A percentile compares a stretch with the other conserved stretches of the same genome.
Conservation (phyloP, 1,284 basidiomycete species). For the Fistulina hepatica region DNA sequence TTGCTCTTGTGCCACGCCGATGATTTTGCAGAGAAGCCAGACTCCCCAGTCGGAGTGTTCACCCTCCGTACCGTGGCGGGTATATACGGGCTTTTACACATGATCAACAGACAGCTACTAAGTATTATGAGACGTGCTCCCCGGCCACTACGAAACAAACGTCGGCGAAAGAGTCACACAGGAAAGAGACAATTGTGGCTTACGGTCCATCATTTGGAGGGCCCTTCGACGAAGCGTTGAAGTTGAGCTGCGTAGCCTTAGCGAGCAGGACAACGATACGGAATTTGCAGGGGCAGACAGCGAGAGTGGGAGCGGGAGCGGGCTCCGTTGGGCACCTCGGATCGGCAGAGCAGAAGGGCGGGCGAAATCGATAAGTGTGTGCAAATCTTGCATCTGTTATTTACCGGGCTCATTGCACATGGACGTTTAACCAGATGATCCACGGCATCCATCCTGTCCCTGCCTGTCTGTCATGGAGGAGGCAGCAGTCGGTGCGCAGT, state of each 20-base stretch:
- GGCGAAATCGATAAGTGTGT: too few relatives aligned
- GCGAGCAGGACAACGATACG: too few relatives aligned
- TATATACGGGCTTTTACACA: not conserved
- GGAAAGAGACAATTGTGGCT: not conserved
- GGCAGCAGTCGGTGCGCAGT: slow-evolving; percentile 57
- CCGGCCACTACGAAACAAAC: not conserved
- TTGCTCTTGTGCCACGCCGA: slow-evolving; percentile 6
- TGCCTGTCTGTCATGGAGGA: slow-evolving; percentile 55
- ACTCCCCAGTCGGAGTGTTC: not conserved
- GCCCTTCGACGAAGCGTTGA: not conserved
- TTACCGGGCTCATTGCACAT: too few relatives aligned
- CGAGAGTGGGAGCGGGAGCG: too few relatives aligned
- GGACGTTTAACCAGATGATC: too few relatives aligned
- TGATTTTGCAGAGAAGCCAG: slow-evolving; percentile 3
- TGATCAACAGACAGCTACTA: not conserved
- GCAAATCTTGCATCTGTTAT: too few relatives aligned
- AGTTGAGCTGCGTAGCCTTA: not conserved
- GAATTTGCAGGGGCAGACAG: too few relatives aligned
- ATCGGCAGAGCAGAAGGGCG: too few relatives aligned
- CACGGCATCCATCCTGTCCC: slow-evolving; percentile 65
- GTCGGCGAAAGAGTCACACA: not conserved
- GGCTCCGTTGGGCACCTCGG: too few relatives aligned
- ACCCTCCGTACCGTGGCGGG: not conserved
- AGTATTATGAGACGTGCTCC: not conserved
- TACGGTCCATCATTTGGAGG: not conserved